Percentiles rank a stretch among this genome's conserved stretches.
Evolutionary conservation across 352 stramenopile genomes (phyloP).

Genomic region (Pythium aristosporum): DNA sequence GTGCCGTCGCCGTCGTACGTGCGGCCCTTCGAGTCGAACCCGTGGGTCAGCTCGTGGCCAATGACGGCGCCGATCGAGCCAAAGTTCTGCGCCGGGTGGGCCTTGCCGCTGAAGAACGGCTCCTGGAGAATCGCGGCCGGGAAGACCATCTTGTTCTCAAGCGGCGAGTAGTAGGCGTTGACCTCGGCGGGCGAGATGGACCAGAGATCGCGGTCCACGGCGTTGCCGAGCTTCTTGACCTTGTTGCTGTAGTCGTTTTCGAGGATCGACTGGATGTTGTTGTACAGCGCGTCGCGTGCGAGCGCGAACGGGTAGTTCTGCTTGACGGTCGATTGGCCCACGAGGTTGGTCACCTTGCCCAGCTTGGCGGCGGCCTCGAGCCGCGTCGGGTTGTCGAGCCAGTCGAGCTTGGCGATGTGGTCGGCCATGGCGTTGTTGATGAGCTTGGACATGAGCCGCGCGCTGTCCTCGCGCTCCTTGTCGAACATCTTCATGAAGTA

Average conservation of each 20-base stretch:
- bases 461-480: slow-evolving; percentile 64
- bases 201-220: slow-evolving; percentile 65
- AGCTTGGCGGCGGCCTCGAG: slow-evolving; percentile 86
- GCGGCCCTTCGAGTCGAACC: slow-evolving; percentile 91
- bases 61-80: slow-evolving; percentile 91
- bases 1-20: slow-evolving; percentile 88
- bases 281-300: slow-evolving; percentile 45
- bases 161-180: slow-evolving; percentile 85
- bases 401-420: slow-evolving; percentile 86
- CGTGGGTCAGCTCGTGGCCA: slow-evolving; percentile 94
- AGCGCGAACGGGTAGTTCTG: slow-evolving; percentile 34
- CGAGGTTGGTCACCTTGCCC: slow-evolving; percentile 38
- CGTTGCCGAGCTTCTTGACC: slow-evolving; percentile 32
- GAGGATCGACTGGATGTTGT: slow-evolving; percentile 52
- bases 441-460: slow-evolving; percentile 80
- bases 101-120: slow-evolving; percentile 87
- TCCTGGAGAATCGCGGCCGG: slow-evolving; percentile 92
- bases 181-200: slow-evolving; percentile 89
- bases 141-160: slow-evolving; percentile 92
- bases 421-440: slow-evolving; percentile 81
- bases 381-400: slow-evolving; percentile 88
- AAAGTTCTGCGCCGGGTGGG: slow-evolving; percentile 90
- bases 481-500: slow-evolving; percentile 89
- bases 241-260: slow-evolving; percentile 34
- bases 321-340: slow-evolving; percentile 51